Evolutionary conservation across 2,329 filamentous ascomycete genomes (phyloP).

Genomic region (Eutypa lata): DNA sequence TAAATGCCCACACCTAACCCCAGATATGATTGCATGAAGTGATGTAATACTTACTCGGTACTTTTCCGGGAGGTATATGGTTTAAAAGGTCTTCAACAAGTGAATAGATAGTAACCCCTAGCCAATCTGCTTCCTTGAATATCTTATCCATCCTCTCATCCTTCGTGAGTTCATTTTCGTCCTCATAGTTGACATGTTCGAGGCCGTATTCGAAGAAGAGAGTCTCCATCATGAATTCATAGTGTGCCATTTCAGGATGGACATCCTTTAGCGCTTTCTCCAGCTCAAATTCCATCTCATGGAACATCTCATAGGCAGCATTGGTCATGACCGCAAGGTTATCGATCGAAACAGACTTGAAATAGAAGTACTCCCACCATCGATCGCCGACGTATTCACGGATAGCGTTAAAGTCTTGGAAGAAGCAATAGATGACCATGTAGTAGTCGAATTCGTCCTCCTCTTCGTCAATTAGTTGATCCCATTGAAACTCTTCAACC

Average conservation of each 20-base stretch:
- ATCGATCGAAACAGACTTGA: conserved; percentile 17
- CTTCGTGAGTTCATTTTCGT: conserved; percentile 11
- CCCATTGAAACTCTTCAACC: conserved; percentile 21
- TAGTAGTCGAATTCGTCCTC: conserved; percentile 27
- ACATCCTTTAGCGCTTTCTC: conserved; percentile 11
- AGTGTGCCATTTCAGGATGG: conserved; percentile 12
- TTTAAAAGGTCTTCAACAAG: conserved; percentile 13
- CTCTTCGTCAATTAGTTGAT: conserved; percentile 10
- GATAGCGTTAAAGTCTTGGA: conserved; percentile 30
- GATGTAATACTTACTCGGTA: conserved; percentile 12
- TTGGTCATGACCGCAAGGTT: conserved; percentile 29
- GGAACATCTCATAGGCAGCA: conserved; percentile 29
- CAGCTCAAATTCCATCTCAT: conserved; percentile 25
- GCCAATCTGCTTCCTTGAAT: conserved; percentile 26
- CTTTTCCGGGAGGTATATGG: conserved; percentile 20
- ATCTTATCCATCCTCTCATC: conserved; percentile 20
- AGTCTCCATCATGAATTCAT: conserved; percentile 22
- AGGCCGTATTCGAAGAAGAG: conserved; percentile 24
- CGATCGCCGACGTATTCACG: conserved; percentile 26
- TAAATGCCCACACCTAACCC: too few relatives aligned
- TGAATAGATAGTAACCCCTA: conserved; percentile 20
- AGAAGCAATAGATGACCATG: conserved; percentile 33
- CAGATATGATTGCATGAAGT: too few relatives aligned
- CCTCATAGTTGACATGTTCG: conserved; percentile 26
- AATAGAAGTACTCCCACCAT: conserved; percentile 31